These are phyloP conservation scores for Mytilinidion resinicola DNA, from an alignment of 495 filamentous ascomycete species.

Conservation along the genomic window DNA sequence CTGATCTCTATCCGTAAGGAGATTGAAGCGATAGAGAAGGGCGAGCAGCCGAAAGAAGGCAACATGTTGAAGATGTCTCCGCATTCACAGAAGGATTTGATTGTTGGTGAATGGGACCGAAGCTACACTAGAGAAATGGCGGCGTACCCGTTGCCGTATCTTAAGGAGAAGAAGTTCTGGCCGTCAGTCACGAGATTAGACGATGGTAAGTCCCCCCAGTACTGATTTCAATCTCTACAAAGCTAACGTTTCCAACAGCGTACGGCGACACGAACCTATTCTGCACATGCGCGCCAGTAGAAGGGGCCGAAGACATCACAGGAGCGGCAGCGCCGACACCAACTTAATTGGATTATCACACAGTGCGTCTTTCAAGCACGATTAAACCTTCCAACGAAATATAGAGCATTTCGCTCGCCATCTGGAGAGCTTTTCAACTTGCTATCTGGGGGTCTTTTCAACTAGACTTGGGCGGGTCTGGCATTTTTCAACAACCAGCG, in stretches of 20 bases:
- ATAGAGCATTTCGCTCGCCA: neutral
- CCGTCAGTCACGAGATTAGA: slow-evolving; percentile 82
- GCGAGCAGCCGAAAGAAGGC: slow-evolving; percentile 65
- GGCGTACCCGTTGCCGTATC: slow-evolving; percentile 78
- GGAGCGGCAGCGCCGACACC: slow-evolving; percentile 35
- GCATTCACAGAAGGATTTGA: slow-evolving; percentile 77
- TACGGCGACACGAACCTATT: slow-evolving; percentile 92
- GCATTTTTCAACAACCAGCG: slow-evolving; percentile 2
- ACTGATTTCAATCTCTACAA: neutral
- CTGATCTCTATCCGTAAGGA: slow-evolving; percentile 83
- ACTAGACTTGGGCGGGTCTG: neutral
- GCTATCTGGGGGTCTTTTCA: neutral
- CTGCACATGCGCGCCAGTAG: slow-evolving; percentile 88
- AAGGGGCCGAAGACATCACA: slow-evolving; percentile 44
- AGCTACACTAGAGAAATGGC: slow-evolving; percentile 75
- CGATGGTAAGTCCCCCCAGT: slow-evolving; percentile 51
- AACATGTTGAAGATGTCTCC: slow-evolving; percentile 93
- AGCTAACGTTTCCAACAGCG: slow-evolving; percentile 43
- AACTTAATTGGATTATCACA: slow-evolving; percentile 23
- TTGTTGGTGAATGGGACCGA: slow-evolving; percentile 68
- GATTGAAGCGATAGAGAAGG: slow-evolving; percentile 78
- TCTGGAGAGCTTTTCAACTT: neutral
- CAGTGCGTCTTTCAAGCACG: neutral
- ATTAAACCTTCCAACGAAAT: neutral
- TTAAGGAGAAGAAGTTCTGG: slow-evolving; percentile 99